A percentile compares a stretch with the other conserved stretches of the same genome.
Conservation (phyloP, 75 land plant genomes). For the Isoetes taiwanensis region DNA sequence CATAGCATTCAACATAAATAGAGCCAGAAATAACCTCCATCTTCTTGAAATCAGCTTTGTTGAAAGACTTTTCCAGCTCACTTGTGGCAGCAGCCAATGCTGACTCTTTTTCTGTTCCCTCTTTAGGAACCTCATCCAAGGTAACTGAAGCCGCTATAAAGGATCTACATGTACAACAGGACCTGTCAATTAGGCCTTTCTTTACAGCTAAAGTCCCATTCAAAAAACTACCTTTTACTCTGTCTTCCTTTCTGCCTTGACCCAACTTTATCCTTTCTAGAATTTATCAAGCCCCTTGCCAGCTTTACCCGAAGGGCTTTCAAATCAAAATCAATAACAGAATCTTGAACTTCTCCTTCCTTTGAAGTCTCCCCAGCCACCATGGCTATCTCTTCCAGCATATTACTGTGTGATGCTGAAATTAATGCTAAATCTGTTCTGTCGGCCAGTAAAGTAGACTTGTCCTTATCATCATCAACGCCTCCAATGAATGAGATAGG, state of each 20-base stretch:
- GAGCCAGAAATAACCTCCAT: constrained; percentile 49
- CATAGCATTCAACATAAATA: background rate
- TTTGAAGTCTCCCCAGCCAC: too few relatives aligned
- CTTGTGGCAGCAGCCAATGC: constrained; percentile 63
- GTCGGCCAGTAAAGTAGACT: too few relatives aligned
- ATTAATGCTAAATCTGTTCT: too few relatives aligned
- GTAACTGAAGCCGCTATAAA: constrained; percentile 65
- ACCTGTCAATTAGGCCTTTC: background rate
- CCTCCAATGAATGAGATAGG: too few relatives aligned
- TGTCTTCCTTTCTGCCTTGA: constrained; percentile 10
- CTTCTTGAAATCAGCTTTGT: constrained; percentile 58
- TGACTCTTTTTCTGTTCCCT: constrained; percentile 41
- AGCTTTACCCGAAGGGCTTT: constrained; percentile 33
- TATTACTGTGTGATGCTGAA: too few relatives aligned
- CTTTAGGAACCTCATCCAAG: constrained; percentile 27
- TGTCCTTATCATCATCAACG: too few relatives aligned
- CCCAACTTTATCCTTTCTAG: background rate
- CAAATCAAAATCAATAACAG: constrained; percentile 35
- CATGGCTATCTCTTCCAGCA: too few relatives aligned
- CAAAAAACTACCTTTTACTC: constrained; percentile 15
- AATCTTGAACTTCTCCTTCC: too few relatives aligned
- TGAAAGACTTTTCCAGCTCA: constrained; percentile 71
- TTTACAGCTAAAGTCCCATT: background rate
- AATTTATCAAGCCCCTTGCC: constrained; percentile 25
- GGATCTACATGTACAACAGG: constrained; percentile 17